Conservation (phyloP, 169 alveolate species). For the Eimeria maxima region DNA sequence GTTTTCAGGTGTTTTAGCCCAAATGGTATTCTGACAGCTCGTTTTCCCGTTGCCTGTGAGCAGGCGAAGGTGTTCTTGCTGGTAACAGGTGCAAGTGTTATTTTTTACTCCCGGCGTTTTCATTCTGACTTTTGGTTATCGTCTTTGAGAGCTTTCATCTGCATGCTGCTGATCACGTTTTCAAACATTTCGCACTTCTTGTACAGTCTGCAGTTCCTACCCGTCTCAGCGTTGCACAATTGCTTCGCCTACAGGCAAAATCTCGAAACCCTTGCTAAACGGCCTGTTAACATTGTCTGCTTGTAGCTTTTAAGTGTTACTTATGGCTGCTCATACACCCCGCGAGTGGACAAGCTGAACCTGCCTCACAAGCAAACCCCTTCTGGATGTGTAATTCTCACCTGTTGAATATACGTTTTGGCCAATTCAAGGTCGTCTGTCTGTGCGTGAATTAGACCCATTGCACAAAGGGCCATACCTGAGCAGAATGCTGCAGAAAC, state of each 20-base stretch:
- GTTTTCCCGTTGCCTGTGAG: neutral
- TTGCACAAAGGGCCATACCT: constrained; percentile 64
- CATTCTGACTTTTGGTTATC: neutral
- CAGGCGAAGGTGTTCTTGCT: neutral
- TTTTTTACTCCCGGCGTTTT: neutral
- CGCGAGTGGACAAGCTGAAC: neutral
- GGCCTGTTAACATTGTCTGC: neutral
- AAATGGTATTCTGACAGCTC: neutral
- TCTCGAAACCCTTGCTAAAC: neutral
- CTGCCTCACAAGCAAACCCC: neutral
- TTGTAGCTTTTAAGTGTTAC: no score
- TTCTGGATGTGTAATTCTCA: neutral
- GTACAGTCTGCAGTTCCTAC: neutral
- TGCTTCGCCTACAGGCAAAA: constrained; percentile 8
- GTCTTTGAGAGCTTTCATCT: neutral
- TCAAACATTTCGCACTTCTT: constrained; percentile 55
- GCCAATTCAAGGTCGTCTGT: constrained; percentile 4
- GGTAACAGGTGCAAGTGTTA: neutral
- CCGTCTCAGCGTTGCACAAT: neutral
- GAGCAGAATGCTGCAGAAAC: neutral
- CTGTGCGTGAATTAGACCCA: constrained; percentile 34
- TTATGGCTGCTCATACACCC: neutral
- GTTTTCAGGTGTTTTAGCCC: no score
- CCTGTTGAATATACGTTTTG: neutral
- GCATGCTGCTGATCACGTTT: constrained; percentile 18